Percentiles rank a stretch among this genome's conserved stretches.
These are phyloP conservation scores for Aspergillus sp. DNA, from an alignment of 2,329 filamentous ascomycete species.

Conservation along the genomic window DNA sequence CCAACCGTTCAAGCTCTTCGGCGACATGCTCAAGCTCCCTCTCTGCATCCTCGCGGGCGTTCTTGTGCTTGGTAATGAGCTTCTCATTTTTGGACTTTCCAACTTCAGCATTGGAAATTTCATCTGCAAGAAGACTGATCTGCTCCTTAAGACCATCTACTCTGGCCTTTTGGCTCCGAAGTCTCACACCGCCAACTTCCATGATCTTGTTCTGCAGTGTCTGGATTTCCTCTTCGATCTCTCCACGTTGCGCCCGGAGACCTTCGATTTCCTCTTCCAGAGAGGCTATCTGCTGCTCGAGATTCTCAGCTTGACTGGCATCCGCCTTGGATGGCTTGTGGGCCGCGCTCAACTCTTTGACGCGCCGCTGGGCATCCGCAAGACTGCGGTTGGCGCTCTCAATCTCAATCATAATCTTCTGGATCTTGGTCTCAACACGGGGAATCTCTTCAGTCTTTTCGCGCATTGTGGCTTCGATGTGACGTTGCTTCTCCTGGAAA, in stretches of 20 bases:
- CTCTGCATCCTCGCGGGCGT: constrained; percentile 73
- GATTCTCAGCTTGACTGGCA: constrained; percentile 66
- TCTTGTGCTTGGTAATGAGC: constrained; percentile 81
- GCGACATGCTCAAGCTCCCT: constrained; percentile 73
- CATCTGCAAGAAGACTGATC: constrained; percentile 75
- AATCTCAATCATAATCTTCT: constrained; percentile 85
- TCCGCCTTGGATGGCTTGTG: constrained; percentile 79
- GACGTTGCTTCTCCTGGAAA: constrained; percentile 80
- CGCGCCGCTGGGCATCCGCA: constrained; percentile 76
- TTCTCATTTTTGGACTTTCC: constrained; percentile 92
- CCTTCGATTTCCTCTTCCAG: constrained; percentile 77
- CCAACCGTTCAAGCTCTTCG: constrained; percentile 72
- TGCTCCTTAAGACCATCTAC: constrained; percentile 87
- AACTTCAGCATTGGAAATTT: constrained; percentile 82
- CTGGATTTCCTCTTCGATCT: constrained; percentile 90
- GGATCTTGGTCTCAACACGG: constrained; percentile 81
- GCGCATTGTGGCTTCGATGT: constrained; percentile 71
- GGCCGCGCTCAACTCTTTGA: constrained; percentile 79
- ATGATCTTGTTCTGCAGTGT: constrained; percentile 94
- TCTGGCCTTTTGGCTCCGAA: constrained; percentile 84
- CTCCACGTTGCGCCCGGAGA: constrained; percentile 80
- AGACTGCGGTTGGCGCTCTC: constrained; percentile 84
- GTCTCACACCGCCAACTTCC: constrained; percentile 92
- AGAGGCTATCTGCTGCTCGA: constrained; percentile 75
- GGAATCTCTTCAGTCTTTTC: constrained; percentile 77